Evolutionary conservation across 73 alveolate species (phyloP), one percentile per base, ranked within the genome.

Genomic region (Paramecium pentaurelia): DNA sequence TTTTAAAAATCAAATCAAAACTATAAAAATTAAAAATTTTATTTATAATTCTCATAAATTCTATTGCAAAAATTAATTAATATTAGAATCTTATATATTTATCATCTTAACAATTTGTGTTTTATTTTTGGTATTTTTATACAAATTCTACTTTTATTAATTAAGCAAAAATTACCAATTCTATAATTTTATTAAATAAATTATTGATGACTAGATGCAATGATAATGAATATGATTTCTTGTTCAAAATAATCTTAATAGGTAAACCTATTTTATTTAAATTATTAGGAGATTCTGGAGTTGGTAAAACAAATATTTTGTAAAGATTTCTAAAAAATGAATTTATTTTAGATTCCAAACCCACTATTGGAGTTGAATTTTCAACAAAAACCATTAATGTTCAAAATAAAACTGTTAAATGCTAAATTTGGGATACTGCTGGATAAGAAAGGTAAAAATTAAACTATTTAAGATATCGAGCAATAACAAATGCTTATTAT

Each of bases 361-460:
- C 93, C 28, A 86, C 93, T 5, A 68, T 86, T 34, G 93, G 93
- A 36, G 93, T 86, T 11, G 93, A 86, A 59, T 86, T 86, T 36
- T 51, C 45, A 14, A 22, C 85, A 3, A 58, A 68, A 32, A 51
- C 27, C 4, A 20, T 86, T 25, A 47, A 86, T 18, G 70, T 86
- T n/a, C 18, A 12, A 14, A 86, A 37, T 20, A 86, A 86, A 34
- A 59, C 37, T 5, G 70, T 97, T 37, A 95, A 93, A 64, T 96
- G 96, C 11, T 95, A 97, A 84, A 94, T 97, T 5, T 97, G 99
- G 99, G 99, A 97, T 93, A 97, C 99, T 34, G 99, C 99, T 5
- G 99, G 99, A 8, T 92, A 96, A 93, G 99, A 97, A 86, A 75
- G 95, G 92, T 96, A 95, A 16, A 38, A 42, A 2, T 18, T 12